Evolutionary conservation across 106 monocot genomes (phyloP).

Genomic region (Chionographis japonica): DNA sequence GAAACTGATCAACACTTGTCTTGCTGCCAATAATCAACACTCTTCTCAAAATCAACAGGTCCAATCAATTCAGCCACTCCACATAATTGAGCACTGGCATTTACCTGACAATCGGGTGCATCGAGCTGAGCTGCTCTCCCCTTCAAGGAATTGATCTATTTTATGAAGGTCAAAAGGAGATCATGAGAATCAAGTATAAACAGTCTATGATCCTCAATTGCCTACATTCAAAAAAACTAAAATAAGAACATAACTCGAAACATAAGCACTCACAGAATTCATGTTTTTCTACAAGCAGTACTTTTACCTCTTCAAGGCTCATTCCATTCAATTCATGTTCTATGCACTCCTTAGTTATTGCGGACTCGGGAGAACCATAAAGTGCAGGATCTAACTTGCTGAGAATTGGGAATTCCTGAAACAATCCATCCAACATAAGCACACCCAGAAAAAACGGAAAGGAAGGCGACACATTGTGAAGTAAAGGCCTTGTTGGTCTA

Average conservation of each 20-base stretch:
- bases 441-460: background rate
- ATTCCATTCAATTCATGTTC: constrained; percentile 51
- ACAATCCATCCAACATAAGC: background rate
- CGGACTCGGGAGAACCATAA: constrained; percentile 63
- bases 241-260: background rate
- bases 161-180: constrained; percentile 50
- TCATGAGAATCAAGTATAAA: constrained; percentile 79
- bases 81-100: too few relatives aligned
- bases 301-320: constrained; percentile 57
- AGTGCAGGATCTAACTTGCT: constrained; percentile 60
- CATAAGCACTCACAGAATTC: too few relatives aligned
- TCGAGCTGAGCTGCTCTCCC: too few relatives aligned
- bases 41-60: too few relatives aligned
- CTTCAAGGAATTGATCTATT: constrained; percentile 42
- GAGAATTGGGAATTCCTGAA: constrained; percentile 58
- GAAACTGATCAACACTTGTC: too few relatives aligned
- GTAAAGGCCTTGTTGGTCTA: background rate
- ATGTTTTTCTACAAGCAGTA: background rate
- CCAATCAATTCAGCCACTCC: too few relatives aligned
- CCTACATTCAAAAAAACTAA: constrained; percentile 19
- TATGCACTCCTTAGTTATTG: constrained; percentile 57
- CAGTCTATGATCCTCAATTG: constrained; percentile 46
- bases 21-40: too few relatives aligned
- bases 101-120: too few relatives aligned
- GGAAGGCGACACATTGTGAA: background rate